Evolutionary conservation across 2,329 filamentous ascomycete species (phyloP).

Genomic region (Hypoxylon sp.): DNA sequence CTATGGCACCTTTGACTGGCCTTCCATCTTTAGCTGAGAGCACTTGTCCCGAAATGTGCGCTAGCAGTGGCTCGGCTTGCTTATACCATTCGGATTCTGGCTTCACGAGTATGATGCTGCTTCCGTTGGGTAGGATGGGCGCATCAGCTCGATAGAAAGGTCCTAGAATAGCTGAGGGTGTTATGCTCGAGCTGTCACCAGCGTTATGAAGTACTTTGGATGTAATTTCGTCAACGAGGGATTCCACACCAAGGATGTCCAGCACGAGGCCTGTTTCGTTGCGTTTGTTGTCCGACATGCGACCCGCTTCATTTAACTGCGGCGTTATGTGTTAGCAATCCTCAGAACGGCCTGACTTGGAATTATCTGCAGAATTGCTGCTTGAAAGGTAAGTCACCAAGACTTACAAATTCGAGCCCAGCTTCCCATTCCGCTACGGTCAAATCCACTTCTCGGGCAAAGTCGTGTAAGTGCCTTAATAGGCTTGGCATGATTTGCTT

Average conservation of each 20-base stretch:
- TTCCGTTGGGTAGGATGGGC: constrained; percentile 74
- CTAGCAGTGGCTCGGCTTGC: constrained; percentile 53
- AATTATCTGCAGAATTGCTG: background rate
- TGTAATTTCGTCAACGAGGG: constrained; percentile 83
- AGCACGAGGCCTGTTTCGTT: constrained; percentile 75
- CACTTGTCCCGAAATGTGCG: constrained; percentile 62
- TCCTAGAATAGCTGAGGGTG: constrained; percentile 81
- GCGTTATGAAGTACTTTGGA: constrained; percentile 65
- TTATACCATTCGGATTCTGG: constrained; percentile 51
- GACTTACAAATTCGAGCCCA: constrained; percentile 67
- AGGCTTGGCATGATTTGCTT: constrained; percentile 73
- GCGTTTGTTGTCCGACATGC: constrained; percentile 67
- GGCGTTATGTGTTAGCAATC: background rate
- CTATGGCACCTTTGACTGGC: constrained; percentile 69
- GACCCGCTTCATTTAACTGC: constrained; percentile 71
- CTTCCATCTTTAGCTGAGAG: constrained; percentile 66
- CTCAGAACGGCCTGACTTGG: background rate
- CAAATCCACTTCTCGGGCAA: constrained; percentile 80
- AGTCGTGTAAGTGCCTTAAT: constrained; percentile 81
- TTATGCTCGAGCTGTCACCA: constrained; percentile 71
- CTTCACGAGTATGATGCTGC: constrained; percentile 67
- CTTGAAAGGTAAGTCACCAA: background rate
- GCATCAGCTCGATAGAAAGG: constrained; percentile 84
- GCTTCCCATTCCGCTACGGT: constrained; percentile 82
- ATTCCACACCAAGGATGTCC: constrained; percentile 77